These are phyloP conservation scores for Cladorrhinum sp. DNA, from an alignment of 2,329 filamentous ascomycete species.

Conservation along the genomic window DNA sequence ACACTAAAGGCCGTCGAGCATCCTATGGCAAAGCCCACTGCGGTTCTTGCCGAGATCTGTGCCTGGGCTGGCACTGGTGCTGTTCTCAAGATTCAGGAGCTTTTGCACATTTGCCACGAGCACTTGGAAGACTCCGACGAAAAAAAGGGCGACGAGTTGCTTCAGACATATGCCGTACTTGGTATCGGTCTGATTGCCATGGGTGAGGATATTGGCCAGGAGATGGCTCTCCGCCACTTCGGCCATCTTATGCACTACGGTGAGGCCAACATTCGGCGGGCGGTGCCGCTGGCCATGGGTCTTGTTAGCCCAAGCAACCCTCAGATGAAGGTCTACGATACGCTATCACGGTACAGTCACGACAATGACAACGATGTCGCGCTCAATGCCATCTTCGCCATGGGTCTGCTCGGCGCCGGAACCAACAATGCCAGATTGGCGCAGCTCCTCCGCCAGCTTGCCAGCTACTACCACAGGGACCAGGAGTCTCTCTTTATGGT, in stretches of 20 bases:
- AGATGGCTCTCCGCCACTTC: slow-evolving; percentile 97
- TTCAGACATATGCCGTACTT: slow-evolving; percentile 93
- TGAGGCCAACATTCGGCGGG: slow-evolving; percentile 93
- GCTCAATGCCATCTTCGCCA: slow-evolving; percentile 97
- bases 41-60: slow-evolving; percentile 91
- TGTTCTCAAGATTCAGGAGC: slow-evolving; percentile 93
- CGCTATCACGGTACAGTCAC: slow-evolving; percentile 93
- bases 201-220: slow-evolving; percentile 97
- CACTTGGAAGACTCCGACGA: slow-evolving; percentile 92
- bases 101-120: slow-evolving; percentile 97
- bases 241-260: slow-evolving; percentile 99
- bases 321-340: slow-evolving; percentile 99
- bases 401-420: slow-evolving; percentile 93
- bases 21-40: slow-evolving; percentile 94
- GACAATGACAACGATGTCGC: slow-evolving; percentile 98
- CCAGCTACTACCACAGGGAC: slow-evolving; percentile 97
- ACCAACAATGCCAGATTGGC: slow-evolving; percentile 97
- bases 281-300: slow-evolving; percentile 94
- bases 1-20: slow-evolving; percentile 96
- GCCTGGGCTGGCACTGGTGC: slow-evolving; percentile 97
- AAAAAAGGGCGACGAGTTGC: slow-evolving; percentile 90
- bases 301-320: slow-evolving; percentile 96
- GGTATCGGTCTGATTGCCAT: slow-evolving; percentile 93
- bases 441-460: slow-evolving; percentile 88
- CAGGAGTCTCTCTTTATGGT: slow-evolving; percentile 98